Evolutionary conservation across 2,329 filamentous ascomycete species (phyloP), one percentile per base, ranked within the genome.

Genomic region (Diaporthe nobilis): DNA sequence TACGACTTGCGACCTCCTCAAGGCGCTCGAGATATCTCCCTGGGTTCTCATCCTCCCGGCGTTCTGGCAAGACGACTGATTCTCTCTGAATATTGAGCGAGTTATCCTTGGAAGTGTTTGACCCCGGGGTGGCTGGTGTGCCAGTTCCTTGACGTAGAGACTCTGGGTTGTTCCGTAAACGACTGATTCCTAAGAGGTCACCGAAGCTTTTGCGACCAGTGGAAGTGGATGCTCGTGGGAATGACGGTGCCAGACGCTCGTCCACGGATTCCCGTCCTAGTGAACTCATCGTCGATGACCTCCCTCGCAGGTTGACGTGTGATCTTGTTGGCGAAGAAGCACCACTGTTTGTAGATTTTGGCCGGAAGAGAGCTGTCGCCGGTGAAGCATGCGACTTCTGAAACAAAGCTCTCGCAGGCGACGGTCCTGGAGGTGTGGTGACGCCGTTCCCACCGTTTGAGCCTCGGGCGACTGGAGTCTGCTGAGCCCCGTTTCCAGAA

Each of bases 151-250:
- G 91, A 22, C 92, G 90, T 37, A 90, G 86, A 8, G 93, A 90
- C 65, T 98, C 95, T 0, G 94, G 94, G 79, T 95, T 94, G 80
- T 97, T 94, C 67, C 96, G 91, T 76, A 98, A 89, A 77, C 96
- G 91, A 77, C 92, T 90, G 28, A 98, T 86, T 20, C 92, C 93
- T 80, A 99, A 92, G 28, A 98, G 87, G 79, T 98, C 97, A 72
- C 96, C 95, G 80, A 99, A 95, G 84, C 96, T 98, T 84, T 96
- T 97, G 73, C 97, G 91, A 7, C 96, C 95, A n/a, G 93, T 96
- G 0, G 95, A 98, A 1, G 93, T 95, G 1, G 96, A 98, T 8
- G 92, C 96, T 71, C 95, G 90, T n/a, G 92, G 84, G 34, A 90
- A 90, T 5, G 92, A 92, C 4, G 93, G 92, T 9, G 91, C 87